phyloP scores from a whole-genome alignment of 1,284 basidiomycete species.

The Apiotrichum akiyoshidainum region DNA sequence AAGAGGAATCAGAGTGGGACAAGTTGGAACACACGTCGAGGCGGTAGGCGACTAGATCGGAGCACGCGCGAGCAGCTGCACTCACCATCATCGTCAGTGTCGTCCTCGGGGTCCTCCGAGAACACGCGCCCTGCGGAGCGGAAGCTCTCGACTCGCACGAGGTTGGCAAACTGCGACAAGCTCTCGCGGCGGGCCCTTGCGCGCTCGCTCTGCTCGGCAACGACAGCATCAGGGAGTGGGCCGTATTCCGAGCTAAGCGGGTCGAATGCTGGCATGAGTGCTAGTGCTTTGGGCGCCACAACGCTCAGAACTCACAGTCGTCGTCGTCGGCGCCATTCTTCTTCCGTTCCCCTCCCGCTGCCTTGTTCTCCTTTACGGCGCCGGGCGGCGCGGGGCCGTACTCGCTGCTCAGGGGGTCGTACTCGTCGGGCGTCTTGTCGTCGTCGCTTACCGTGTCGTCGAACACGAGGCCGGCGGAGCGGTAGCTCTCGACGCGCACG shows the following conservation, averaged over 20 bases:
- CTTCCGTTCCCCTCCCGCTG: too few relatives aligned
- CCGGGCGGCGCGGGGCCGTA: too few relatives aligned
- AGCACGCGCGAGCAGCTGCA: too few relatives aligned
- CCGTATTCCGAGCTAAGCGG: conserved; percentile 1
- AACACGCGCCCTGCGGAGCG: background rate
- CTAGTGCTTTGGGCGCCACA: too few relatives aligned
- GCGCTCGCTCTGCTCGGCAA: background rate
- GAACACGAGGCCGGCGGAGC: too few relatives aligned
- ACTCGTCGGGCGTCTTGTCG: too few relatives aligned
- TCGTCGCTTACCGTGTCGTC: too few relatives aligned
- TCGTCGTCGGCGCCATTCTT: too few relatives aligned
- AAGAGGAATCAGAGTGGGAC: background rate
- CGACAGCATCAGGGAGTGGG: background rate
- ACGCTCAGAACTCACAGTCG: background rate
- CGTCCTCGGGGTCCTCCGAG: background rate
- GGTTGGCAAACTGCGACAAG: background rate
- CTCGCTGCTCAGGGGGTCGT: too few relatives aligned
- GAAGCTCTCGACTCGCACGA: background rate
- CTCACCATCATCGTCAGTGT: background rate
- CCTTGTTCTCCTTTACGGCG: too few relatives aligned
- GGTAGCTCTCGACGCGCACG: too few relatives aligned
- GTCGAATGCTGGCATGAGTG: background rate
- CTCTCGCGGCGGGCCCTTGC: background rate
- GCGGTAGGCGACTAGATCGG: background rate
- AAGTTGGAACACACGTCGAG: too few relatives aligned